These are phyloP conservation scores for Peronospora farinosa DNA, from an alignment of 352 stramenopile species.

Conservation along the genomic window DNA sequence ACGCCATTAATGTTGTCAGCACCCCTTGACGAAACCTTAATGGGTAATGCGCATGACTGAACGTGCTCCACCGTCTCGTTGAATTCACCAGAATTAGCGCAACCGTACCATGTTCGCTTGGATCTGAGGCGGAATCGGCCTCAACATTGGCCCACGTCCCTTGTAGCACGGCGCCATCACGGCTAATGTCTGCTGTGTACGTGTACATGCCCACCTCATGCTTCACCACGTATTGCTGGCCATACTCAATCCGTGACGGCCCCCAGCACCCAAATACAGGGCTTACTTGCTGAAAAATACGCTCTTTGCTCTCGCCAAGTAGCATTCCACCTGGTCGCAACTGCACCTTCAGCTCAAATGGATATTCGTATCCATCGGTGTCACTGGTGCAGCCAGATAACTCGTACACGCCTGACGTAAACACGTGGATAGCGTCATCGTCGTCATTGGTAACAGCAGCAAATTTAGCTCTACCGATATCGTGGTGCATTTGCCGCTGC, in stretches of 20 bases:
- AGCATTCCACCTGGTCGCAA: slow-evolving; percentile 35
- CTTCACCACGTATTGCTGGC: slow-evolving; percentile 58
- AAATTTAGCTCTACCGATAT: not conserved
- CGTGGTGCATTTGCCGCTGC: not conserved
- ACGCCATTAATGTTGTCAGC: slow-evolving; percentile 42
- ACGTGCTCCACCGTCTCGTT: slow-evolving; percentile 38
- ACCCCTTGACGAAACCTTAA: slow-evolving; percentile 33
- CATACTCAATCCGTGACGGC: slow-evolving; percentile 30
- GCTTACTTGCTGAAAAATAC: slow-evolving; percentile 49
- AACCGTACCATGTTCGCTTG: slow-evolving; percentile 54
- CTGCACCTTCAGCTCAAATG: slow-evolving; percentile 45
- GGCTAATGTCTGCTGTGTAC: slow-evolving; percentile 36
- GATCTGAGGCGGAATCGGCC: slow-evolving; percentile 16
- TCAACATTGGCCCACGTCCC: slow-evolving; percentile 51
- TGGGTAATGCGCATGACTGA: slow-evolving; percentile 44
- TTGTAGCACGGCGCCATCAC: slow-evolving; percentile 36
- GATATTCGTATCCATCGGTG: slow-evolving; percentile 68
- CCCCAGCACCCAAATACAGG: slow-evolving; percentile 40
- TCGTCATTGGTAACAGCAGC: slow-evolving; percentile 20
- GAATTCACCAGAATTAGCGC: slow-evolving; percentile 41
- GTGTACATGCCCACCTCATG: slow-evolving; percentile 49
- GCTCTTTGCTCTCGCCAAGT: slow-evolving; percentile 39
- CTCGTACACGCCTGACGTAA: slow-evolving; percentile 51
- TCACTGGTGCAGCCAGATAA: slow-evolving; percentile 59
- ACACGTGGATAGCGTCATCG: slow-evolving; percentile 28